Percentiles rank a stretch among this genome's conserved stretches.
Conservation (phyloP, 768 basidiomycete species). For the Russula foetens region DNA sequence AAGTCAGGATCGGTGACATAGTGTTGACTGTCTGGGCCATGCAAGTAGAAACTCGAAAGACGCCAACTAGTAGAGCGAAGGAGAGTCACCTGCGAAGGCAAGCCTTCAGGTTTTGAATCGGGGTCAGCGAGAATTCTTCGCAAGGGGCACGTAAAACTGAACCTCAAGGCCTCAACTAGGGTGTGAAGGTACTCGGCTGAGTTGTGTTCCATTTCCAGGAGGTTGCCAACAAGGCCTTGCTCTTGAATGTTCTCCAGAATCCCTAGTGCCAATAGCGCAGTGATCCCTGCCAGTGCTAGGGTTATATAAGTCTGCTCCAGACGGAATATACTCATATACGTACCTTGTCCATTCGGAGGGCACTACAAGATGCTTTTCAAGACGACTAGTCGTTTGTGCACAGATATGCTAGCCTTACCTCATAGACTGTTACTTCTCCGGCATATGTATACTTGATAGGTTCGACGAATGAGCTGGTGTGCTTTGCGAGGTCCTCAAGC, state of each 20-base stretch:
- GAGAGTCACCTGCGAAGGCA: conserved; percentile 58
- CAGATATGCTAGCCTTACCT: conserved; percentile 41
- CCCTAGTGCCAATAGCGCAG: conserved; percentile 86
- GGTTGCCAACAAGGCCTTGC: conserved; percentile 56
- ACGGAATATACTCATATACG: background rate
- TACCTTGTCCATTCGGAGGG: conserved; percentile 93
- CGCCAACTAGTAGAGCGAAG: background rate
- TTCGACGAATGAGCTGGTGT: conserved; percentile 70
- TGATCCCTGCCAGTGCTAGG: conserved; percentile 48
- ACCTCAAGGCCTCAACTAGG: conserved; percentile 81
- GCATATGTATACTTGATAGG: conserved; percentile 90
- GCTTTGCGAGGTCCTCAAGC: conserved; percentile 84
- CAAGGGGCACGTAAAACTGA: conserved; percentile 19
- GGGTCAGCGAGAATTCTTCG: background rate
- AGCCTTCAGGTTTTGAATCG: conserved; percentile 24
- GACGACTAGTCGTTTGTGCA: background rate
- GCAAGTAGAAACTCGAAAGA: background rate
- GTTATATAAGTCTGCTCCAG: background rate
- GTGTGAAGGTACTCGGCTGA: conserved; percentile 83
- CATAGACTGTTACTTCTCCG: conserved; percentile 80
- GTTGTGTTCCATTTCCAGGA: conserved; percentile 83
- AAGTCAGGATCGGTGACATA: conserved; percentile 91
- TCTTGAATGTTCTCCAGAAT: conserved; percentile 83
- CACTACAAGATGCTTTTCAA: conserved; percentile 36
- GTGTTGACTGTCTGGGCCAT: conserved; percentile 62